Conservation (phyloP, 2,329 filamentous ascomycete species). For the Cordyceps tenuipes region DNA sequence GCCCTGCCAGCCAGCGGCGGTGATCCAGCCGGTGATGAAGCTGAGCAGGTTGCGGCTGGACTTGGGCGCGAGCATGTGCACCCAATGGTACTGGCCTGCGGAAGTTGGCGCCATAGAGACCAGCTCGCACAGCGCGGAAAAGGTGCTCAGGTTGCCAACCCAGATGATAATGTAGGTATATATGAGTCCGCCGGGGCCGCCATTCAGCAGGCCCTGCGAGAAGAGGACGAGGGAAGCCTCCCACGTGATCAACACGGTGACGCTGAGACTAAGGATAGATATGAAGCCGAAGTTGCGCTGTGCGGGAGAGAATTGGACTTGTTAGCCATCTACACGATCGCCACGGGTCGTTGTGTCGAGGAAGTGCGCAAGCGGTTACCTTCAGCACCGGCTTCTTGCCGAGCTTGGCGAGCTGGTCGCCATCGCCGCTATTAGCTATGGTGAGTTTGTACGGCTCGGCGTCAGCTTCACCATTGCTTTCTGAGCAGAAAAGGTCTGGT, state of each 20-base stretch:
- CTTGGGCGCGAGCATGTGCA: conserved; percentile 37
- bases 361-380: not conserved
- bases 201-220: conserved; percentile 27
- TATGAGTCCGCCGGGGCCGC: conserved; percentile 41
- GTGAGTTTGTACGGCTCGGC: not conserved
- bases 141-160: conserved; percentile 32
- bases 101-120: conserved; percentile 36
- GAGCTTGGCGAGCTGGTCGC: conserved; percentile 8
- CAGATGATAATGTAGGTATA: conserved; percentile 38
- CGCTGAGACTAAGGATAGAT: conserved; percentile 37
- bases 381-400: conserved; percentile 9
- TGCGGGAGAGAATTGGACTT: not conserved
- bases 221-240: conserved; percentile 26
- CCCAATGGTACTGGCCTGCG: conserved; percentile 50
- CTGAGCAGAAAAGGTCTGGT: not conserved
- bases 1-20: conserved; percentile 21
- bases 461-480: not conserved
- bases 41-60: conserved; percentile 34
- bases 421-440: not conserved
- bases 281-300: conserved; percentile 35
- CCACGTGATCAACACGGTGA: conserved; percentile 40
- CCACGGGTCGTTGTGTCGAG: not conserved
- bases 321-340: not conserved
- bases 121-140: conserved; percentile 24
- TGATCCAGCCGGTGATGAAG: conserved; percentile 21